Conservation (phyloP, 1,284 basidiomycete genomes). For the Moesziomyces sp. region DNA sequence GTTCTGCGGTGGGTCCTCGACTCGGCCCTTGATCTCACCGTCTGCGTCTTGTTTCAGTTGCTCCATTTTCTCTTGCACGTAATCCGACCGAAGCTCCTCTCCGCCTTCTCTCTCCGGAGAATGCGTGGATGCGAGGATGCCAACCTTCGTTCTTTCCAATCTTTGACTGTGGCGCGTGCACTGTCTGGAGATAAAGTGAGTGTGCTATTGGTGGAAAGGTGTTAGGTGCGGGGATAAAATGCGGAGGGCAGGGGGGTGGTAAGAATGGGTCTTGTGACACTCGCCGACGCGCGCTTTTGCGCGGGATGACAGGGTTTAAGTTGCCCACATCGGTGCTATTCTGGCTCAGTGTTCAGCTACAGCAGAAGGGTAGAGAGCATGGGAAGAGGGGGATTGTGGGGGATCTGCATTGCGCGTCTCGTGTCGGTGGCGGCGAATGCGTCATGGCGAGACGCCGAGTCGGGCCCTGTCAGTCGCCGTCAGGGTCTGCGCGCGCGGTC, state of each 20-base stretch:
- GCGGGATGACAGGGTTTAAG: neutral
- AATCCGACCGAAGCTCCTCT: neutral
- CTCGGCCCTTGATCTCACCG: neutral
- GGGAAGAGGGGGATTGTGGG: too few species aligned
- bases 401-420: too few species aligned
- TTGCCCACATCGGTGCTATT: too few species aligned
- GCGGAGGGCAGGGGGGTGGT: too few species aligned
- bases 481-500: too few species aligned
- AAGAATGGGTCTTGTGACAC: slow-evolving; percentile 13
- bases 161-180: neutral
- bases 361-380: too few species aligned
- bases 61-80: neutral
- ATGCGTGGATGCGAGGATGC: neutral
- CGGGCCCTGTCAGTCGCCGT: too few species aligned
- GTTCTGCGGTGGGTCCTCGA: neutral
- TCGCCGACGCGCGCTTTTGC: slow-evolving; percentile 2
- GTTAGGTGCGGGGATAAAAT: neutral
- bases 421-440: too few species aligned
- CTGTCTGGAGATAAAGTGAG: too few species aligned
- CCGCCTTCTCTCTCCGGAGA: neutral
- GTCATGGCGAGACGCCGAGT: too few species aligned
- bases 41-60: neutral
- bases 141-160: neutral
- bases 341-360: too few species aligned
- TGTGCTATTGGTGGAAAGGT: too few species aligned